These are phyloP conservation scores for Phytophthora niederhauseri DNA, from an alignment of 352 stramenopile species.

Conservation along the genomic window DNA sequence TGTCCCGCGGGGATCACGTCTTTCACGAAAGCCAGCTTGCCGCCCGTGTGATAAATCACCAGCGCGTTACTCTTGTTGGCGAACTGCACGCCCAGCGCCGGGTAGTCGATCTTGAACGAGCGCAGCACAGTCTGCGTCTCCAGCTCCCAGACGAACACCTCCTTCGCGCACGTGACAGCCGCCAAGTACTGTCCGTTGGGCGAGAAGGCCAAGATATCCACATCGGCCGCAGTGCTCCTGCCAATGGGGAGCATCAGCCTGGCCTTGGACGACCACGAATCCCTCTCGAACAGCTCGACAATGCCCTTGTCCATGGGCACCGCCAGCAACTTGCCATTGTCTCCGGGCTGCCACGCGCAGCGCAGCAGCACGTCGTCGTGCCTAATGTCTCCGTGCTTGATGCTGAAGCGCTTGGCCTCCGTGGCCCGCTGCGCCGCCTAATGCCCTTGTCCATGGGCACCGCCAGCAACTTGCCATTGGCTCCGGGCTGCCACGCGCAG, in stretches of 20 bases:
- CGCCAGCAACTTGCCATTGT: slow-evolving; percentile 48
- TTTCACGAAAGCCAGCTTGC: slow-evolving; percentile 70
- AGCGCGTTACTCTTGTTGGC: slow-evolving; percentile 56
- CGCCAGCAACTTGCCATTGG: slow-evolving; percentile 49
- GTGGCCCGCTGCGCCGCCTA: slow-evolving; percentile 41
- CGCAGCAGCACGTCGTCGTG: slow-evolving; percentile 69
- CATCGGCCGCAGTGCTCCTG: slow-evolving; percentile 58
- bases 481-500: slow-evolving; percentile 65
- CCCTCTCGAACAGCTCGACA: slow-evolving; percentile 65
- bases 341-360: slow-evolving; percentile 65
- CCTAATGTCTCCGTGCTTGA: slow-evolving; percentile 64
- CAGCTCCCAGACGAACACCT: slow-evolving; percentile 77
- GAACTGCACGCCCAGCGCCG: slow-evolving; percentile 65
- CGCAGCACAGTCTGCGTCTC: slow-evolving; percentile 55
- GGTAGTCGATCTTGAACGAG: slow-evolving; percentile 67
- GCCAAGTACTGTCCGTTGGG: slow-evolving; percentile 81
- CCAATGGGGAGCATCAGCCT: slow-evolving; percentile 64
- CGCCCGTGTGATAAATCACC: slow-evolving; percentile 62
- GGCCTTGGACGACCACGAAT: slow-evolving; percentile 47
- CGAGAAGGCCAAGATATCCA: slow-evolving; percentile 80
- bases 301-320: slow-evolving; percentile 70
- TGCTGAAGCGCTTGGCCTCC: slow-evolving; percentile 52
- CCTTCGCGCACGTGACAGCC: slow-evolving; percentile 66
- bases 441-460: slow-evolving; percentile 69
- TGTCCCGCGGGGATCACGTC: slow-evolving; percentile 62